Evolutionary conservation across 805 yeast species (phyloP).

Genomic region (Candida germanica): DNA sequence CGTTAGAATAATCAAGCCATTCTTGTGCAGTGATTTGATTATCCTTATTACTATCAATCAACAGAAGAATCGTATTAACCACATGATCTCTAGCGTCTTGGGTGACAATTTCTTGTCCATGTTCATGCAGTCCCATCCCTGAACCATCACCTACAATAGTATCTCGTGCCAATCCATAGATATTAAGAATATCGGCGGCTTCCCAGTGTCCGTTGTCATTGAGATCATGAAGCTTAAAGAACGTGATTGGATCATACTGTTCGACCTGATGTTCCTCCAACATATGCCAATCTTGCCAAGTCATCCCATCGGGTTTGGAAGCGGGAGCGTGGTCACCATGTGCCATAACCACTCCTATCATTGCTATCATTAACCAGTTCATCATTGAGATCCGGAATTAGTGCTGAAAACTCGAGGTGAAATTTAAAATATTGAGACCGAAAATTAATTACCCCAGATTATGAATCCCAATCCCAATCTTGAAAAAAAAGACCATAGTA

Average conservation of each 20-base stretch:
- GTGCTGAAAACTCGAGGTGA: too few species aligned
- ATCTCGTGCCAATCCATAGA: constrained; percentile 76
- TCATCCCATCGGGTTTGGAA: constrained; percentile 44
- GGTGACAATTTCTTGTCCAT: constrained; percentile 52
- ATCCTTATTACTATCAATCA: constrained; percentile 67
- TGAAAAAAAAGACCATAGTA: constrained; percentile 19
- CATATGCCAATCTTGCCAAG: constrained; percentile 93
- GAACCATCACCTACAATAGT: constrained; percentile 83
- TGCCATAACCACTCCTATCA: neutral
- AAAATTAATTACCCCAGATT: too few species aligned
- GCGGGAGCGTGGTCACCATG: constrained; percentile 9
- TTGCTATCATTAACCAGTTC: too few species aligned
- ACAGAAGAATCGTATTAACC: constrained; percentile 47
- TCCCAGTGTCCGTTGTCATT: constrained; percentile 55
- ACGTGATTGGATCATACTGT: constrained; percentile 66
- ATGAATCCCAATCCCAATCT: constrained; percentile 12
- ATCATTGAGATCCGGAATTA: too few species aligned
- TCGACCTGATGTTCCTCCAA: constrained; percentile 79
- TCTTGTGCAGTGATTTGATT: constrained; percentile 64
- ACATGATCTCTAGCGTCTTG: constrained; percentile 56
- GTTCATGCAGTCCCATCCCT: constrained; percentile 80
- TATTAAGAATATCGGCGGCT: constrained; percentile 62
- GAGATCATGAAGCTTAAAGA: constrained; percentile 79
- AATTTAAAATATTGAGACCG: too few species aligned
- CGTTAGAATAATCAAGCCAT: constrained; percentile 57